Evolutionary conservation across 208 protist genomes (phyloP).

Genomic region (Trypanosoma brucei): DNA sequence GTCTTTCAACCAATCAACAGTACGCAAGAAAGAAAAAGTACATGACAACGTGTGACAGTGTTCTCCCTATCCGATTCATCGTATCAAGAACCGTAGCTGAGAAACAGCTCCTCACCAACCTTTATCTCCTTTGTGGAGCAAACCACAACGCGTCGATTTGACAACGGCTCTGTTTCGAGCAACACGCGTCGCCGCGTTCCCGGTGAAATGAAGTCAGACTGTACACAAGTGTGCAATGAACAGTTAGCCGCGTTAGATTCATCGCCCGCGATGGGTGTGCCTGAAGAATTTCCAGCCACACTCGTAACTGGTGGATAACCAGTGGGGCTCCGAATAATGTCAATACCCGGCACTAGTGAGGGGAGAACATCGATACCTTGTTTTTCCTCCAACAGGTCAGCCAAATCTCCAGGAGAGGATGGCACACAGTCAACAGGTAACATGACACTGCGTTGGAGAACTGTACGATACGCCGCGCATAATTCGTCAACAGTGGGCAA

Average conservation of each 20-base stretch:
- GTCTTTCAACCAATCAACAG: neutral
- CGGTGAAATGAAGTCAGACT: slow-evolving; percentile 66
- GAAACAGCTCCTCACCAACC: slow-evolving; percentile 55
- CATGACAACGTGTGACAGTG: neutral
- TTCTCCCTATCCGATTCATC: neutral
- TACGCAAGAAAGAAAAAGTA: neutral
- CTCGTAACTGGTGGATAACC: neutral
- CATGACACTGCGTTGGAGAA: slow-evolving; percentile 58
- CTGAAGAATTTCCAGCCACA: neutral
- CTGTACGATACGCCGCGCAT: slow-evolving; percentile 35
- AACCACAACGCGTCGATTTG: slow-evolving; percentile 58
- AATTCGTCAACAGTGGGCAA: slow-evolving; percentile 37
- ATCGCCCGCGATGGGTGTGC: neutral
- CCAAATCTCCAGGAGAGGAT: slow-evolving; percentile 64
- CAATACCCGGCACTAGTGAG: slow-evolving; percentile 74
- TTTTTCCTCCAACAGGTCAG: slow-evolving; percentile 41
- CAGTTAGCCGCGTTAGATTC: slow-evolving; percentile 40
- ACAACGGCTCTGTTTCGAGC: slow-evolving; percentile 44
- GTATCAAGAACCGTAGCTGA: slow-evolving; percentile 33
- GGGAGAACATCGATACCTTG: slow-evolving; percentile 56
- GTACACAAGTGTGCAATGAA: slow-evolving; percentile 64
- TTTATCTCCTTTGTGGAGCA: slow-evolving; percentile 62
- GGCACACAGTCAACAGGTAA: slow-evolving; percentile 64
- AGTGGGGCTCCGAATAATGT: slow-evolving; percentile 40
- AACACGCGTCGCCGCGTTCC: slow-evolving; percentile 51